Evolutionary conservation across 139 green algal species (phyloP).

Genomic region (Penium margaritaceum): DNA sequence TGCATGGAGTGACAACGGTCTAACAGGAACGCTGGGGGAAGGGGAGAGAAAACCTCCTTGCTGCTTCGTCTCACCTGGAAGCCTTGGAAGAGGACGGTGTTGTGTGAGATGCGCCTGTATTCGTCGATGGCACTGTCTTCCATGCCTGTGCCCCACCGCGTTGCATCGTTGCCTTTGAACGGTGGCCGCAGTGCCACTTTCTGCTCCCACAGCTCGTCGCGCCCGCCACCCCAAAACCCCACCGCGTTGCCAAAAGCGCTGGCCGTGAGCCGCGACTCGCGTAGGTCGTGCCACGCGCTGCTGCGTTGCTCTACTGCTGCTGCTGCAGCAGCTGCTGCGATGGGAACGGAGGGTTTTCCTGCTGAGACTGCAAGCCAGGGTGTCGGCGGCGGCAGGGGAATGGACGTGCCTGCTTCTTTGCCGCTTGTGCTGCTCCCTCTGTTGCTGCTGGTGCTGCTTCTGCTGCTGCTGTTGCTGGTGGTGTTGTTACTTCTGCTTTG

Average conservation of each 20-base stretch:
- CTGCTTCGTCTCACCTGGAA: constrained; percentile 15
- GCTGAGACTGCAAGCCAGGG: too few relatives aligned
- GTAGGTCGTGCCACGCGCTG: constrained; percentile 49
- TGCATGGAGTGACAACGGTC: too few relatives aligned
- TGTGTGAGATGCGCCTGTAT: constrained; percentile 51
- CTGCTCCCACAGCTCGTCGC: constrained; percentile 63
- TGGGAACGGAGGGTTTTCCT: too few relatives aligned
- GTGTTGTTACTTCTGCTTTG: too few relatives aligned
- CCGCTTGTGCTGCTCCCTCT: too few relatives aligned
- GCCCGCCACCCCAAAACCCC: constrained; percentile 47
- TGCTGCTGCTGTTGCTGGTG: too few relatives aligned
- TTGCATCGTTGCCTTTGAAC: constrained; percentile 68
- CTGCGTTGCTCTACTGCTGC: constrained; percentile 56
- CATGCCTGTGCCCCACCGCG: constrained; percentile 51
- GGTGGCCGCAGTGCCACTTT: constrained; percentile 58
- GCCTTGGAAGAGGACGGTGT: constrained; percentile 11
- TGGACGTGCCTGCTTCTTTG: too few relatives aligned
- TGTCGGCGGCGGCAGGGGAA: too few relatives aligned
- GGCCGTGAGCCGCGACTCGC: constrained; percentile 55
- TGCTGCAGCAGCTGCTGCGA: too few relatives aligned
- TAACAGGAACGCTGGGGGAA: too few relatives aligned
- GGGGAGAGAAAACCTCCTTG: background rate
- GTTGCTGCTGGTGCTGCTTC: too few relatives aligned
- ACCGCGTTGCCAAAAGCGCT: constrained; percentile 45
- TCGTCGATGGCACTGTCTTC: constrained; percentile 51